These are phyloP conservation scores for Fusarium transvaalense DNA, from an alignment of 2,329 filamentous ascomycete genomes.

Conservation along the genomic window DNA sequence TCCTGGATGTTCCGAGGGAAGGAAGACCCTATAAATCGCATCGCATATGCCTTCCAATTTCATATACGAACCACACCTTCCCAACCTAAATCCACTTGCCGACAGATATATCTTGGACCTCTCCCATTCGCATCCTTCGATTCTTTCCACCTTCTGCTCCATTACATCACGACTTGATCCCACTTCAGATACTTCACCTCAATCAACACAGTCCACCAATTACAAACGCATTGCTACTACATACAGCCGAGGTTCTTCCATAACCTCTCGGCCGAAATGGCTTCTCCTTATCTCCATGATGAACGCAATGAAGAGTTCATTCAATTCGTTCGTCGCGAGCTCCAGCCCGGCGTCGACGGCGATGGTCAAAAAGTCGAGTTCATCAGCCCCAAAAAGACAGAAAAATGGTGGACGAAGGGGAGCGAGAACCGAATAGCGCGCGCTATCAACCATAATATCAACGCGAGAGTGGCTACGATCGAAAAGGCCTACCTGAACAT, in stretches of 20 bases:
- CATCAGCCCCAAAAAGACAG: neutral
- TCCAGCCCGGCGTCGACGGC: neutral
- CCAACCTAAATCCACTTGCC: neutral
- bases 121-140: neutral
- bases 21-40: neutral
- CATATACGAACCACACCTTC: neutral
- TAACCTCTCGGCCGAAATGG: neutral
- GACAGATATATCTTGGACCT: neutral
- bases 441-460: neutral
- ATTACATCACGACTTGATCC: no score
- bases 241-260: no score
- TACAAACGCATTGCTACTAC: no score
- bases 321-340: neutral
- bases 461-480: constrained; percentile 4
- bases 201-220: neutral
- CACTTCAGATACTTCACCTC: neutral
- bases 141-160: neutral
- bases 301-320: constrained; percentile 15
- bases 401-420: constrained; percentile 10
- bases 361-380: neutral
- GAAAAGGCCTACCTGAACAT: constrained; percentile 15
- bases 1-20: neutral
- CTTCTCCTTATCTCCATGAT: neutral
- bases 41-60: neutral
- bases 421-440: neutral